Base-by-base conservation (phyloP, 768 basidiomycete genomes). In the Sistotremastrum suecicum region DNA sequence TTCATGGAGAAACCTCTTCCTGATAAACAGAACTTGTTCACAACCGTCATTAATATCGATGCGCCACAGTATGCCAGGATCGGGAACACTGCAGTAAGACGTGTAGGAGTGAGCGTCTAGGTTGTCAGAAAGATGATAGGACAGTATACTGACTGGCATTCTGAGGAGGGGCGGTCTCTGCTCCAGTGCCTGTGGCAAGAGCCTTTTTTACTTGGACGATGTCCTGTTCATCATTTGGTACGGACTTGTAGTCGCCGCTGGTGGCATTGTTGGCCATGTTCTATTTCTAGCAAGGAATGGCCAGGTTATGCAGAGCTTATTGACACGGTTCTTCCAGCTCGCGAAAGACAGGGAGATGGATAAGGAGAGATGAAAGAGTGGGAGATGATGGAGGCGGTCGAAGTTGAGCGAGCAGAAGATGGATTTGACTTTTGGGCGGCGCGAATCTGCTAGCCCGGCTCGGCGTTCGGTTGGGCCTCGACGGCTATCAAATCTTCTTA, bases 1-100 rank as follows among this genome's bases (percentile, higher is more conserved):
- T 86, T 98, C 95, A 98, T 98, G 52, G 85, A 88, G 64, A 98
- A 99, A 54, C 85, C 63, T 32, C 71, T 71, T 4, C 95, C 95
- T 2, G 92, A 97, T 5, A 98, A 12, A 47, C 68, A 47, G 50
- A 89, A 92, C 73, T 97, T 97, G 69, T 97, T 97, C 51, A 94
- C 78, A 39, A 98, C 73, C 0, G 95, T 99, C 95, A 99, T 99
- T 41, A 92, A 63, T 52, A 98, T 94, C 1, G 87, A 90, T 1
- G 92, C 88, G 9, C 84, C 48, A 58, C 95, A 98, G 60, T 97
- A 98, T 57, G 83, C 84, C 48, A 81, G 50, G 51, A 97, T 83
- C 34, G 95, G 79, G 32, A 83, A 70, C 12, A 83, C 87, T 89
- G 55, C 30, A 28, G 12, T n/a, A 12, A 7, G 11, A 32, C 30